Evolutionary conservation across 2,329 filamentous ascomycete genomes (phyloP).

Genomic region (Myriosclerotinia scirpicola): DNA sequence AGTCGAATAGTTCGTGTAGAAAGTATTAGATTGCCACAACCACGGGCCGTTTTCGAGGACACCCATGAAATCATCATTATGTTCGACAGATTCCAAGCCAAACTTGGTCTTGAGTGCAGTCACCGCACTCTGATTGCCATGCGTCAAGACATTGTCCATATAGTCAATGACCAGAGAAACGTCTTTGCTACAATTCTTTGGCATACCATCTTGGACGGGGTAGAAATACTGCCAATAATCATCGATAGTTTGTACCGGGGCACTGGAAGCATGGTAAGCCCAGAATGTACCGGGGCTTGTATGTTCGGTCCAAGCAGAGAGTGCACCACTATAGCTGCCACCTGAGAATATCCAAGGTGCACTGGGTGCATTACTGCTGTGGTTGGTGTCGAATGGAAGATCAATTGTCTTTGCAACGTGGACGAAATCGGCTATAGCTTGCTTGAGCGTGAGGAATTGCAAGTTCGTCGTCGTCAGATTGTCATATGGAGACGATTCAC

Average conservation of each 20-base stretch:
- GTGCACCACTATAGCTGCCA: conserved; percentile 56
- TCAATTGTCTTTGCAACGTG: conserved; percentile 54
- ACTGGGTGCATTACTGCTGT: conserved; percentile 50
- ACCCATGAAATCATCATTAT: conserved; percentile 8
- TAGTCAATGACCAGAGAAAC: conserved; percentile 53
- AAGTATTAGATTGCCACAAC: conserved; percentile 56
- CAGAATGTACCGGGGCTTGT: conserved; percentile 57
- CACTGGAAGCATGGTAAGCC: conserved; percentile 59
- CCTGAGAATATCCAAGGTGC: conserved; percentile 58
- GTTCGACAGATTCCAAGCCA: conserved; percentile 46
- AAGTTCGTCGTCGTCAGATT: conserved; percentile 53
- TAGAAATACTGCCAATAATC: conserved; percentile 60
- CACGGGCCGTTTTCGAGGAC: conserved; percentile 57
- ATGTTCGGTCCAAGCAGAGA: conserved; percentile 56
- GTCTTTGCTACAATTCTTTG: conserved; percentile 57
- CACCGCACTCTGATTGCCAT: conserved; percentile 46
- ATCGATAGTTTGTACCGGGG: conserved; percentile 54
- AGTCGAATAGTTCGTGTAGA: conserved; percentile 49
- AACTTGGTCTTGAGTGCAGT: conserved; percentile 52
- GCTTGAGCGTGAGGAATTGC: conserved; percentile 53
- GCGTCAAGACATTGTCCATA: conserved; percentile 50
- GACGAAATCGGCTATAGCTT: conserved; percentile 54
- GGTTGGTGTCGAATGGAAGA: conserved; percentile 53
- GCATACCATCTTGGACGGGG: conserved; percentile 58
- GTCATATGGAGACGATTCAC: conserved; percentile 53